Percentiles rank a stretch among this genome's conserved stretches.
Conservation (phyloP, 2,329 filamentous ascomycete species). For the Fusarium duplospermum region DNA sequence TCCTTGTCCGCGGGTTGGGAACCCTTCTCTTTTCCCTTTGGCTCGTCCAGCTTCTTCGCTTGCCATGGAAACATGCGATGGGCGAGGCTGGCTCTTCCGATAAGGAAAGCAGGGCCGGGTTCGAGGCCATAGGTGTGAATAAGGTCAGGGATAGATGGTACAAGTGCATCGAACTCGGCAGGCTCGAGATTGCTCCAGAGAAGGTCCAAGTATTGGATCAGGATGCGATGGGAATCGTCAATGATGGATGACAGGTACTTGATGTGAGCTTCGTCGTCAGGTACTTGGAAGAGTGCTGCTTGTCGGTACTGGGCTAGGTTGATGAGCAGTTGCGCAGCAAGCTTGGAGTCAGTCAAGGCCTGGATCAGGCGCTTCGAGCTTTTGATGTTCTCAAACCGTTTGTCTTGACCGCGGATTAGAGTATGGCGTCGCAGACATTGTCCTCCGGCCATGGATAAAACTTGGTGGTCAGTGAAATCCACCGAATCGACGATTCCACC, state of each 20-base stretch:
- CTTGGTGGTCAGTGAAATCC: constrained; percentile 89
- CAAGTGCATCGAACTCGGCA: constrained; percentile 80
- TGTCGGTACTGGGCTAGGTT: constrained; percentile 91
- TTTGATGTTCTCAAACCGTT: constrained; percentile 78
- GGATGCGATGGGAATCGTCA: constrained; percentile 87
- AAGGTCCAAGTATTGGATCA: constrained; percentile 90
- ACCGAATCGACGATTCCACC: constrained; percentile 88
- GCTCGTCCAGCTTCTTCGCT: constrained; percentile 47
- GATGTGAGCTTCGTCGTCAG: constrained; percentile 80
- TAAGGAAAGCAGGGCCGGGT: constrained; percentile 84
- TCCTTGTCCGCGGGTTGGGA: constrained; percentile 59
- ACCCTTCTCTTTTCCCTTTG: constrained; percentile 44
- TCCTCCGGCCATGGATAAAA: constrained; percentile 89
- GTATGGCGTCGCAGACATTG: constrained; percentile 83
- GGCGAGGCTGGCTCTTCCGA: constrained; percentile 80
- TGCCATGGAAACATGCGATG: constrained; percentile 66
- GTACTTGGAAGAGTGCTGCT: constrained; percentile 81
- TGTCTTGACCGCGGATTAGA: constrained; percentile 82
- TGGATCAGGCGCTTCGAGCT: constrained; percentile 85
- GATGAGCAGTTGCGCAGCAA: constrained; percentile 87
- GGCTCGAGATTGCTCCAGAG: constrained; percentile 82
- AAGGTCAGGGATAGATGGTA: constrained; percentile 80
- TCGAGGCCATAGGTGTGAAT: constrained; percentile 85
- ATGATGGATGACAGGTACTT: constrained; percentile 90
- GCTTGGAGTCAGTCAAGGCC: constrained; percentile 79